phyloP scores from a whole-genome alignment of 202 grass and related monocot genomes.

The Saccharum hybrid region DNA sequence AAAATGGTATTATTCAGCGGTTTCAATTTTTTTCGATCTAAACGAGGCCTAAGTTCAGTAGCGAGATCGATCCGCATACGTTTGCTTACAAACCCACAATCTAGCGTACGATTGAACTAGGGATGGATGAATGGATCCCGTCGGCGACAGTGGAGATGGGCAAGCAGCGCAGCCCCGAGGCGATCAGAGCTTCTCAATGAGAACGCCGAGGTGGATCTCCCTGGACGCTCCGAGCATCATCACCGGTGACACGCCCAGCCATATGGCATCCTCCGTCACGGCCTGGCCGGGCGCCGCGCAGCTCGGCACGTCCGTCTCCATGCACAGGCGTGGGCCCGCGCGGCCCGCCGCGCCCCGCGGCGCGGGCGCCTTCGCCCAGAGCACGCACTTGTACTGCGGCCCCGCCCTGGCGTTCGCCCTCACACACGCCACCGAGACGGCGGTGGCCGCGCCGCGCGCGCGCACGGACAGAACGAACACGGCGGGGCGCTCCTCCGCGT shows the following conservation, averaged over 20 bases:
- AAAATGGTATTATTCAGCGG: too few species aligned
- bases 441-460: not conserved
- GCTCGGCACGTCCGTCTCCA: conserved; percentile 30
- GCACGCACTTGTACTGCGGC: conserved; percentile 9
- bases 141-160: not conserved
- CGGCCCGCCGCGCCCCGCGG: too few species aligned
- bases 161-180: not conserved
- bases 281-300: conserved; percentile 15
- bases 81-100: too few species aligned
- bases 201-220: conserved; percentile 19
- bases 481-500: not conserved
- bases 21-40: too few species aligned
- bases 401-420: not conserved
- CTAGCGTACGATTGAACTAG: too few species aligned
- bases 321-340: not conserved
- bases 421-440: conserved; percentile 34
- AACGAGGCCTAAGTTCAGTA: too few species aligned
- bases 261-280: not conserved
- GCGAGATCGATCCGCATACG: too few species aligned
- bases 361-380: conserved; percentile 22
- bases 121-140: too few species aligned
- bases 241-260: conserved; percentile 13
- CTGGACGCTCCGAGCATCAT: not conserved
- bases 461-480: conserved; percentile 27
- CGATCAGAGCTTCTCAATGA: conserved; percentile 29